phyloP scores from a whole-genome alignment of 257 asterid genomes.

The Gentiana macrophylla region DNA sequence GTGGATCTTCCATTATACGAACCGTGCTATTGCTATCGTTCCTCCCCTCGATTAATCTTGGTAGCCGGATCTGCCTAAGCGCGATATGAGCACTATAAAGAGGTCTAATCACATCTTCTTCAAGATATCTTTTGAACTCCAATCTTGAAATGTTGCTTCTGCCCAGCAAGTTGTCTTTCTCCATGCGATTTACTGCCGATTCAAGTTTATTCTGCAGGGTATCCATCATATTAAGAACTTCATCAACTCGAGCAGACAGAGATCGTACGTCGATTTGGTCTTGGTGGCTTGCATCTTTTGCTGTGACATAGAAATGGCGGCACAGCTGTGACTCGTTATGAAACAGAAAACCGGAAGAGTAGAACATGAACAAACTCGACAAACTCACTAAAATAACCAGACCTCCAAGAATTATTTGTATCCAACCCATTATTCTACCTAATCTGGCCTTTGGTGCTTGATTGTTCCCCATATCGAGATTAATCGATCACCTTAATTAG shows the following conservation, averaged over 20 bases:
- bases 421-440: slow-evolving; percentile 58
- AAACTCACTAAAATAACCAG: slow-evolving; percentile 61
- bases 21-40: slow-evolving; percentile 19
- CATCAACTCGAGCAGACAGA: slow-evolving; percentile 40
- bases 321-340: slow-evolving; percentile 56
- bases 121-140: slow-evolving; percentile 54
- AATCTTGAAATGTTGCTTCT: slow-evolving; percentile 32
- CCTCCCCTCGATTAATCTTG: slow-evolving; percentile 8
- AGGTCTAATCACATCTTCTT: slow-evolving; percentile 71
- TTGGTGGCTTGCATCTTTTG: slow-evolving; percentile 10
- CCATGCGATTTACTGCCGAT: slow-evolving; percentile 45
- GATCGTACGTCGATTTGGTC: slow-evolving; percentile 32
- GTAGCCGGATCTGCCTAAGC: slow-evolving; percentile 74
- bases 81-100: slow-evolving; percentile 68
- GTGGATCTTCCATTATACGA: slow-evolving; percentile 49
- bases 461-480: slow-evolving; percentile 26
- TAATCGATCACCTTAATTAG: no score
- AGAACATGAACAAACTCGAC: slow-evolving; percentile 51
- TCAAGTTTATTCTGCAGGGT: slow-evolving; percentile 60
- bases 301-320: slow-evolving; percentile 37
- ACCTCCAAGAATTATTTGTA: slow-evolving; percentile 53
- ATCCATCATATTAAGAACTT: slow-evolving; percentile 58
- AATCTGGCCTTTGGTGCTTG: slow-evolving; percentile 39
- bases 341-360: slow-evolving; percentile 55
- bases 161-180: slow-evolving; percentile 20